Base-by-base conservation (phyloP, 495 filamentous ascomycete genomes). In the Arthonia radiata region DNA sequence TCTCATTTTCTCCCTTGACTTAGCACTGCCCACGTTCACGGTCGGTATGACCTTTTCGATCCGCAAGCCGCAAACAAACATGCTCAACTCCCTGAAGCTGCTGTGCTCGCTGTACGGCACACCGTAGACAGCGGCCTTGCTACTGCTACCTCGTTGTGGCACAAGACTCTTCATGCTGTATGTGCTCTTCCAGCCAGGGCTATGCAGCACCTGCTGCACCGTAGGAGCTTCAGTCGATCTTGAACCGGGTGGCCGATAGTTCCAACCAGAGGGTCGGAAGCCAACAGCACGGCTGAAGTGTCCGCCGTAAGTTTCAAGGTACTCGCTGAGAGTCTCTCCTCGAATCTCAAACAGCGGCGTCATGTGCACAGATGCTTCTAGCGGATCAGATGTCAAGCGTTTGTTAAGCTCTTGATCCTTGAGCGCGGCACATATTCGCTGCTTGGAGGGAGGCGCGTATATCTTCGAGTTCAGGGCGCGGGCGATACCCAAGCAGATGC, bases 81-180 rank as follows among this genome's bases (percentile, higher is more conserved):
- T 69, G 2, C 78, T 80, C 44, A 97, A 46, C 56, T 97, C 86
- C 13, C 86, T 54, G 41, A 97, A 97, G 23, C 70, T 79, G 44
- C 75, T 83, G 38, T 97, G 86, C 50, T 97, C 86, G 28, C 69
- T 78, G 41, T 97, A 97, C 22, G 86, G 86, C 13, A 94, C 86
- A 8, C 73, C 79, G 35, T 78, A 92, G 38, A 78, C 89, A 31
- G 66, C 67, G 13, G 72, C 70, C 31, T 74, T 66, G 24, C 57
- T 54, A 13, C 72, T 72, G 42, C 68, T 72, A 4, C 86, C 89
- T 2, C 79, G 57, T 50, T 83, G 70, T 1, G 80, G 71, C 6
- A 62, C 56, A 13, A 97, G 50, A 23, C 91, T 68, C 3, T 46
- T 28, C 23, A 56, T 56, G 0, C 51, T 50, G 38, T 75, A 94